Evolutionary conservation across 257 asterid genomes (phyloP), one percentile per base, ranked within the genome.

Genomic region (Jasminum sambac): DNA sequence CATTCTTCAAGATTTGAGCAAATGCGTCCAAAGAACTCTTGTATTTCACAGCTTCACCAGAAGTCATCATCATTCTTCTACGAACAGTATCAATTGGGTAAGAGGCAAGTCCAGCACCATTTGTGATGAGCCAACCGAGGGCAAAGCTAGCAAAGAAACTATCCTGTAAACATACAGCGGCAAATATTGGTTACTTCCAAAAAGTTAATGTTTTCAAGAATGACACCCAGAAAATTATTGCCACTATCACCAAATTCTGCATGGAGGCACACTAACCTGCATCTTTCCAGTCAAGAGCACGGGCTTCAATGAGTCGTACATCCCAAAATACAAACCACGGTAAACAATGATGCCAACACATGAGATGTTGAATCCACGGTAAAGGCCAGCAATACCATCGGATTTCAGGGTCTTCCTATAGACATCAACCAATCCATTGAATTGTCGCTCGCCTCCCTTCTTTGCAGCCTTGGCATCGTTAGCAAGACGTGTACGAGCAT

Each of bases 401-500:
- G 76, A 63, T 50, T 63, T 48, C 11, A 72, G 76, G 14, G 76
- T 72, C 76, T 72, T 72, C 63, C 38, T 37, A 70, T 72, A 72
- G 39, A 72, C 76, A 48, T 72, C 77, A 25, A 72, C 21, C 77
- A 64, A 37, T 38, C 78, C 73, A 30, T 74, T 74, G 73, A 74
- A 74, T 38, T 74, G 78, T 12, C 78, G 66, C 38, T 67, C 78
- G 43, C 78, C 78, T 57, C 78, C 73, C 72, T 67, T 59, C 78
- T 74, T 74, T 43, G 78, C 73, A 57, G 73, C 78, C 66, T 74
- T 74, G 71, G 76, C 55, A 64, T 72, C 76, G 50, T 72, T 72
- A 9, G 76, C 71, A 21, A 72, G 55, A 52, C 64, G 73, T 8
- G 78, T 74, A 59, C 73, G 73, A 6, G 73, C 78, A 74, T 74